Percentiles rank a stretch among this genome's conserved stretches.
Evolutionary conservation across 495 filamentous ascomycete genomes (phyloP).

Genomic region (Aspergillus leporis): DNA sequence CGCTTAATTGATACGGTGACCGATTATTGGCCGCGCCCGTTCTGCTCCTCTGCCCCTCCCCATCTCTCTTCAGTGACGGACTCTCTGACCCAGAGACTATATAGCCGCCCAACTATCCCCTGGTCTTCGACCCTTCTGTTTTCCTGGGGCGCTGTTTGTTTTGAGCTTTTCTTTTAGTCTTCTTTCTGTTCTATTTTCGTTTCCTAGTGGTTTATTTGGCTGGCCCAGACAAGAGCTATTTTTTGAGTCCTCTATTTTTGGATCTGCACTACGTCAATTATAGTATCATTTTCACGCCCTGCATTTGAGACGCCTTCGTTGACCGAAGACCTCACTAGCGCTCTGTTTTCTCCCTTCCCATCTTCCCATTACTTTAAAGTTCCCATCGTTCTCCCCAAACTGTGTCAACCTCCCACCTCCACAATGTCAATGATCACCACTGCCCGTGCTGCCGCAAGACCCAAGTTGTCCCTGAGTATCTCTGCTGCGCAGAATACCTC

Average conservation of each 20-base stretch:
- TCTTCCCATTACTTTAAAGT: slow-evolving; percentile 11
- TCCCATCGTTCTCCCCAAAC: slow-evolving; percentile 1
- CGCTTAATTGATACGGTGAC: background rate
- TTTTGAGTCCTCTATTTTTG: slow-evolving; percentile 17
- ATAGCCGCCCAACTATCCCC: slow-evolving; percentile 38
- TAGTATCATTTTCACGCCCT: slow-evolving; percentile 28
- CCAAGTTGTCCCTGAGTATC: slow-evolving; percentile 52
- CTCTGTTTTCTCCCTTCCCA: slow-evolving; percentile 11
- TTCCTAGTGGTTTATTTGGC: slow-evolving; percentile 40
- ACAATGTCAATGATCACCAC: slow-evolving; percentile 48
- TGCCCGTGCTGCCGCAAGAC: slow-evolving; percentile 36
- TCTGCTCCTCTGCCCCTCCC: background rate
- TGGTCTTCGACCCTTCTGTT: slow-evolving; percentile 13
- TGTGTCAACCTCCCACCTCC: slow-evolving; percentile 4
- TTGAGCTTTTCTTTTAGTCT: slow-evolving; percentile 29
- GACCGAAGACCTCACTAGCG: slow-evolving; percentile 32
- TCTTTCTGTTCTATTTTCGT: slow-evolving; percentile 41
- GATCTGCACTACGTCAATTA: slow-evolving; percentile 34
- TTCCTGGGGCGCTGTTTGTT: slow-evolving; percentile 34
- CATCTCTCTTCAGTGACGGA: background rate
- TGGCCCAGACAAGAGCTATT: slow-evolving; percentile 39
- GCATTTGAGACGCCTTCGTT: slow-evolving; percentile 33
- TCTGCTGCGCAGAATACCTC: slow-evolving; percentile 38
- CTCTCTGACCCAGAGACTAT: slow-evolving; percentile 25
- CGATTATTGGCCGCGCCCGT: background rate